Percentiles rank a stretch among this genome's conserved stretches.
These are phyloP conservation scores for Tagetes patula DNA, from an alignment of 129 eudicot genomes.

Conservation along the genomic window DNA sequence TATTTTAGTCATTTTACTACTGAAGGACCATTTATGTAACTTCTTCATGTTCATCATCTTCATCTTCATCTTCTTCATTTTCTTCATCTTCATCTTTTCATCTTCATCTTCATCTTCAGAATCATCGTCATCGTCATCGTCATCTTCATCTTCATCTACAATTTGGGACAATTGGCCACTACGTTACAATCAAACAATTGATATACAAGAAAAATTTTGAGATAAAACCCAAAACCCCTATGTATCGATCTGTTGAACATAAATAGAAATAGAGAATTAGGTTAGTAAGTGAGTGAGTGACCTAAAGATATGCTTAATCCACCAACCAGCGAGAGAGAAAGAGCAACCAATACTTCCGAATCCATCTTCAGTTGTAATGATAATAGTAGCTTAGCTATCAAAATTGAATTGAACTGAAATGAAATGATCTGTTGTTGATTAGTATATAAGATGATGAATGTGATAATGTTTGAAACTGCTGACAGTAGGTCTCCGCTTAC, in stretches of 20 bases:
- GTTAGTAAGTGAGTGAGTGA: constrained; percentile 31
- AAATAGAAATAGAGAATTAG: background rate
- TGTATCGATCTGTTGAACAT: background rate
- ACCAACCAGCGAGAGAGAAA: constrained; percentile 83
- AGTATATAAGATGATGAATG: constrained; percentile 7
- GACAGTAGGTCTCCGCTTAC: constrained; percentile 31
- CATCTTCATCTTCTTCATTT: too few species aligned
- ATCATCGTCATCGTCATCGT: too few species aligned
- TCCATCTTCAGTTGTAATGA: constrained; percentile 24
- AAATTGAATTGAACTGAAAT: background rate
- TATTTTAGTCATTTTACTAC: too few species aligned
- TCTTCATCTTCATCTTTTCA: too few species aligned
- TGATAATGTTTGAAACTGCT: constrained; percentile 33
- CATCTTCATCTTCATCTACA: too few species aligned
- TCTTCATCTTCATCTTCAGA: too few species aligned
- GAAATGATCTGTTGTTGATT: background rate
- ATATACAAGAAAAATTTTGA: background rate
- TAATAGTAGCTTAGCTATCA: background rate
- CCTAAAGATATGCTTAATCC: constrained; percentile 93
- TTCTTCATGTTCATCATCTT: too few species aligned
- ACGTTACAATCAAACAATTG: constrained; percentile 1
- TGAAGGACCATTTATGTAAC: too few species aligned
- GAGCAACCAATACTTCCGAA: constrained; percentile 87
- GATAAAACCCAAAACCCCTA: constrained; percentile 27
- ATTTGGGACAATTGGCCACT: background rate